Conservation (phyloP, 73 alveolate species). For the Effrenium voratum region DNA sequence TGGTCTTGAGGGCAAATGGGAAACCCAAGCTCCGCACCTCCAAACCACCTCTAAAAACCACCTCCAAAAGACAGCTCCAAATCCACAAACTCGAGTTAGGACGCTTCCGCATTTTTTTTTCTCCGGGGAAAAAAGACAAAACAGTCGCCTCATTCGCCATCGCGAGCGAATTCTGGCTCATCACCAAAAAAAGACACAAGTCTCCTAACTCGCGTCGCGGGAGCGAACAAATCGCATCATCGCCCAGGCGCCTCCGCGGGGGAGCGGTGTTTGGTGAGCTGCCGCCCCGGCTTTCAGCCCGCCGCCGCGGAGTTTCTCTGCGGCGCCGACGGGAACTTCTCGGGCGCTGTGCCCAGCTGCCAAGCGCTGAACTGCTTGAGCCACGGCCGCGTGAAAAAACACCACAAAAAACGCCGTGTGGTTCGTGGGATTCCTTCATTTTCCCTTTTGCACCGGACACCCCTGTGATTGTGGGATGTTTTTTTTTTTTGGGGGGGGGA, state of each 20-base stretch:
- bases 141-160: too few relatives aligned
- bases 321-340: slow-evolving; percentile 47
- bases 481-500: background rate
- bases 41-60: background rate
- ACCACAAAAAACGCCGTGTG: slow-evolving; percentile 4
- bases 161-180: too few relatives aligned
- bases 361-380: slow-evolving; percentile 3
- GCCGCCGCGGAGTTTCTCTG: slow-evolving; percentile 23
- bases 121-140: too few relatives aligned
- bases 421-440: background rate
- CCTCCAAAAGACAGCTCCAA: background rate
- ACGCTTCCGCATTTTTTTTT: background rate
- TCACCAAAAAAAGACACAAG: too few relatives aligned
- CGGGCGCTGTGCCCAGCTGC: slow-evolving; percentile 58
- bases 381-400: too few relatives aligned
- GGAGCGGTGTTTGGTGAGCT: slow-evolving; percentile 54
- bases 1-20: background rate
- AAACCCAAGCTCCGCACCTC: background rate
- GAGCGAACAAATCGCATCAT: too few relatives aligned
- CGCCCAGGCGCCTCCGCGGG: too few relatives aligned
- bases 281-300: slow-evolving; percentile 48
- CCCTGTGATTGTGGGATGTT: background rate
- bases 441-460: background rate
- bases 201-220: too few relatives aligned
- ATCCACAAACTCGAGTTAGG: background rate